Evolutionary conservation across 2,329 filamentous ascomycete genomes (phyloP).

Genomic region (Botryotinia convoluta): DNA sequence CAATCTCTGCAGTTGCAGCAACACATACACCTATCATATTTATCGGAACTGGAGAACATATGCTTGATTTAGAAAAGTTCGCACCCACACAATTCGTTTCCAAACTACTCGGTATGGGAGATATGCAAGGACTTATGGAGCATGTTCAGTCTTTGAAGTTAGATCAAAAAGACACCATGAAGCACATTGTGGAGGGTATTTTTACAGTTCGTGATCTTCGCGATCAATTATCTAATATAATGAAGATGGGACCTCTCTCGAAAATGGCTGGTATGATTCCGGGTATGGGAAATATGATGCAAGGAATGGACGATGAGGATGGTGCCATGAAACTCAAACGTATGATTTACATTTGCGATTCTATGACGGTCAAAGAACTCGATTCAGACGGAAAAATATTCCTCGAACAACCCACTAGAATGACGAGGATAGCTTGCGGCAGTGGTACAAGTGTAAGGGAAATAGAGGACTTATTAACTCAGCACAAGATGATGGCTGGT

Average conservation of each 20-base stretch:
- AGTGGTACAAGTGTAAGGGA: slow-evolving; percentile 89
- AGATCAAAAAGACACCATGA: slow-evolving; percentile 98
- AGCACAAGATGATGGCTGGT: slow-evolving; percentile 97
- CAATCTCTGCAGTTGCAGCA: slow-evolving; percentile 94
- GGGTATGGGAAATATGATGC: slow-evolving; percentile 88
- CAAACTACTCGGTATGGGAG: slow-evolving; percentile 94
- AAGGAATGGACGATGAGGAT: slow-evolving; percentile 95
- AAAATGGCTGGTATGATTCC: slow-evolving; percentile 99
- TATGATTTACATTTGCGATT: slow-evolving; percentile 99
- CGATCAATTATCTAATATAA: slow-evolving; percentile 95
- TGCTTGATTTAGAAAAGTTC: slow-evolving; percentile 91
- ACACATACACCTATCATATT: slow-evolving; percentile 97
- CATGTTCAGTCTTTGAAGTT: slow-evolving; percentile 94
- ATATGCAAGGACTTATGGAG: slow-evolving; percentile 91
- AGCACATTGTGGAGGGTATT: slow-evolving; percentile 95
- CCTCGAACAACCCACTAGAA: slow-evolving; percentile 84
- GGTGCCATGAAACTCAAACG: slow-evolving; percentile 89
- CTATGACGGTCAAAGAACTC: slow-evolving; percentile 94
- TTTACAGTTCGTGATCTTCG: slow-evolving; percentile 93
- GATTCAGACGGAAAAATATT: slow-evolving; percentile 95
- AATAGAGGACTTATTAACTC: slow-evolving; percentile 94
- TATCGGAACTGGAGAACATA: slow-evolving; percentile 95
- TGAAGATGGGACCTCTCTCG: slow-evolving; percentile 98
- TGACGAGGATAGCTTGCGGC: slow-evolving; percentile 87
- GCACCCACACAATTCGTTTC: slow-evolving; percentile 89